Base-by-base conservation (phyloP, 768 basidiomycete species). In the Mycena latifolia region DNA sequence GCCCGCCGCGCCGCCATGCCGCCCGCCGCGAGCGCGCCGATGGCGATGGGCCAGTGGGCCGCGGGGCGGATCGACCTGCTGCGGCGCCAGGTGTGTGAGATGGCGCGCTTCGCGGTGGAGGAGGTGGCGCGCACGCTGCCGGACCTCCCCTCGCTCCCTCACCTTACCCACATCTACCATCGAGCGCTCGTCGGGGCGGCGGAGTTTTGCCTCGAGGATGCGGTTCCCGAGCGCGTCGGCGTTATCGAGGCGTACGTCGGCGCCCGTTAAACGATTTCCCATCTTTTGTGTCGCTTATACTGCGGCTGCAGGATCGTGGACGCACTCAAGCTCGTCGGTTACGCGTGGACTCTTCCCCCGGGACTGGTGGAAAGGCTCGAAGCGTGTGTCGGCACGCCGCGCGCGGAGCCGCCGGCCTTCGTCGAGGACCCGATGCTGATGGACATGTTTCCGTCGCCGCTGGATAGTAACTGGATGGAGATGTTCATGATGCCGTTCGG, bases 221-320 rank as follows among this genome's bases (percentile, higher is more conserved):
- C 56, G 31, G 56, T 4, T 2, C 46, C 48, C 4, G 63, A 52
- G 37, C 50, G 29, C 2, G 53, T 47, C 27, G 20, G 8, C 8
- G 33, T n/a, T 4, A 41, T 65, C 3, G 50, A 65, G 25, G 31
- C 39, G 63, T 65, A 51, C 63, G 63, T n/a, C n/a, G n/a, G n/a
- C n/a, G n/a, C n/a, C n/a, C n/a, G n/a, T n/a, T n/a, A n/a, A n/a
- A n/a, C n/a, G n/a, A n/a, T n/a, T n/a, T n/a, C n/a, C n/a, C n/a
- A n/a, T n/a, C n/a, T 43, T 43, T n/a, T 20, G 41, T 12, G 10
- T 10, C 14, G 8, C 10, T n/a, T 28, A 11, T 2, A 51, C 5
- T 8, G 5, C 11, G 18, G 35, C 15, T 29, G 10, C 24, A 57
- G 55, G n/a, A 51, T 64, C 20, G 51, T 48, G 28, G 28, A 24